These are phyloP conservation scores for Umbelopsis sp. DNA, from an alignment of 192 early-diverging fungal genomes.

Conservation along the genomic window DNA sequence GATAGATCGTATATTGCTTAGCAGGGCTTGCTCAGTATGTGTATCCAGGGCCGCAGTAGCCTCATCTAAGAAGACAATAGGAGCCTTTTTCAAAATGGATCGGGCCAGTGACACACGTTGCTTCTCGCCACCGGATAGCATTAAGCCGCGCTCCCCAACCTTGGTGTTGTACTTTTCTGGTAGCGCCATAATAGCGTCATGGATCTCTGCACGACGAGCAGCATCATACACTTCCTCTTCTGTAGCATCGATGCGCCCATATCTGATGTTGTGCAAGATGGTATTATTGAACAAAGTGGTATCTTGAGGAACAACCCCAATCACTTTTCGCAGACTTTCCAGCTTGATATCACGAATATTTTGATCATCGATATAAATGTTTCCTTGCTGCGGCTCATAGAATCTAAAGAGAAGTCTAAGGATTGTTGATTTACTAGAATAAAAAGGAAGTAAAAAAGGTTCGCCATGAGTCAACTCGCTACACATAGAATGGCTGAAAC, in stretches of 20 bases:
- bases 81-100: slow-evolving; percentile 91
- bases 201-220: slow-evolving; percentile 60
- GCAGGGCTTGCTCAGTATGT: slow-evolving; percentile 81
- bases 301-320: slow-evolving; percentile 94
- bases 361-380: slow-evolving; percentile 85
- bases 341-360: slow-evolving; percentile 78
- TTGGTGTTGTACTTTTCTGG: slow-evolving; percentile 65
- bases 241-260: slow-evolving; percentile 74
- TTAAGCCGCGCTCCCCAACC: slow-evolving; percentile 72
- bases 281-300: slow-evolving; percentile 93
- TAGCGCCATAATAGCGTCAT: slow-evolving; percentile 56
- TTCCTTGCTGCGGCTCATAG: slow-evolving; percentile 84
- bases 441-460: slow-evolving; percentile 52
- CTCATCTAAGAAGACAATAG: slow-evolving; percentile 89
- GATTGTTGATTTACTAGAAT: slow-evolving; percentile 74
- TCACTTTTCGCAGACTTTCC: slow-evolving; percentile 71
- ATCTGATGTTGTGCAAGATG: slow-evolving; percentile 90
- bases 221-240: slow-evolving; percentile 63
- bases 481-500: slow-evolving; percentile 45
- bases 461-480: slow-evolving; percentile 28
- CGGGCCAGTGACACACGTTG: slow-evolving; percentile 82
- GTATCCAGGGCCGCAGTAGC: slow-evolving; percentile 89
- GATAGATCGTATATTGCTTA: slow-evolving; percentile 86
- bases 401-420: slow-evolving; percentile 90
- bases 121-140: slow-evolving; percentile 74